Evolutionary conservation across 2,329 filamentous ascomycete genomes (phyloP), one percentile per base, ranked within the genome.

Genomic region (Sodiomyces alkalinus): DNA sequence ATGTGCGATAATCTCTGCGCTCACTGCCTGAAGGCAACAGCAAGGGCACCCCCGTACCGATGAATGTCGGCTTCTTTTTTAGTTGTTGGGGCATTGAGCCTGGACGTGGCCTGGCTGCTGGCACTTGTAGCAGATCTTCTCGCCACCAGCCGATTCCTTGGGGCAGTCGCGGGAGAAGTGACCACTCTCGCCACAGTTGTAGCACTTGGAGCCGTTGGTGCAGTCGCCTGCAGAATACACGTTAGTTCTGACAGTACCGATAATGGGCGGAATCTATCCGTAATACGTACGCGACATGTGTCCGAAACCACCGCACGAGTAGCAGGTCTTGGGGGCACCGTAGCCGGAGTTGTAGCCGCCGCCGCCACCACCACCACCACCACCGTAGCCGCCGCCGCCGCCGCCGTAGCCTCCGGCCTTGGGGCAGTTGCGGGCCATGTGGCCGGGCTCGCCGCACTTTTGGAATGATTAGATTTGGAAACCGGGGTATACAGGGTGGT

Each of bases 121-220:
- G 68, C 72, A 96, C 69, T 92, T 92, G 74, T 98, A 98, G 78
- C 90, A 98, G 53, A 93, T 85, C 56, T 92, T 87, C 71, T 96
- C 87, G 49, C 76, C 72, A 42, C 73, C 70, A 44, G 75, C 72
- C 34, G 81, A 80, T 62, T 93, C 87, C 53, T 87, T 86, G 46
- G 86, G 80, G 71, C 90, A 98, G 59, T 98, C 90, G 41, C 87
- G 80, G 41, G 81, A 92, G 55, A 94, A 74, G 60, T 96, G 87
- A 38, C 90, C 87, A 44, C 87, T 80, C 65, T 94, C 85, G 49
- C 72, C 72, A 44, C 90, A 96, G 74, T 94, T 94, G 76, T 96
- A 98, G 78, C 90, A 98, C 70, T 96, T 96, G 68, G 92, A 87
- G 48, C 90, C 90, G 58, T 96, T 92, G 46, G 87, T 92, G 62